A percentile compares a stretch with the other conserved stretches of the same genome.
phyloP scores from a whole-genome alignment of 148 eudicot genomes.

The Vaccinium macrocarpon region DNA sequence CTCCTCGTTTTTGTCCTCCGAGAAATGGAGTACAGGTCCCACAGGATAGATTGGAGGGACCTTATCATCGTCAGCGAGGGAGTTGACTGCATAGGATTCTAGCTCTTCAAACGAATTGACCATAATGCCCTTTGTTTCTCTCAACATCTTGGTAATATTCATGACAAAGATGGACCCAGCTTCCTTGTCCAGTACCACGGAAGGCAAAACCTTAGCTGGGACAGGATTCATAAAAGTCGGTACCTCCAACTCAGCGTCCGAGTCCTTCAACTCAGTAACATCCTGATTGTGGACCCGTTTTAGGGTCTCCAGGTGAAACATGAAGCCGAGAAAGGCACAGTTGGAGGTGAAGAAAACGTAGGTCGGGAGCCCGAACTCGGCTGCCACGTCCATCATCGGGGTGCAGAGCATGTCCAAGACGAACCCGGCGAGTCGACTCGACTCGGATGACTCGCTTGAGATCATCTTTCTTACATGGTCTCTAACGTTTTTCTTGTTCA shows the following conservation, averaged over 20 bases:
- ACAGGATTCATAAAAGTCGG: conserved; percentile 31
- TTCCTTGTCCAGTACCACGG: conserved; percentile 6
- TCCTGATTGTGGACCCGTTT: conserved; percentile 7
- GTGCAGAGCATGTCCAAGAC: too few species aligned
- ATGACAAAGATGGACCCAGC: background rate
- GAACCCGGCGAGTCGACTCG: too few species aligned
- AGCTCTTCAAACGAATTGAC: conserved; percentile 35
- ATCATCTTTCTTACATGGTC: background rate
- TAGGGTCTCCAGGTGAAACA: conserved; percentile 23
- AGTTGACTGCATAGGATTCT: conserved; percentile 19
- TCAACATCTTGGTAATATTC: background rate
- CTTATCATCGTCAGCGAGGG: background rate
- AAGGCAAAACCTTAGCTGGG: conserved; percentile 29
- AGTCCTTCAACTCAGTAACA: conserved; percentile 6
- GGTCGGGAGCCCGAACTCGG: too few species aligned
- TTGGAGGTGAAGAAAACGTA: too few species aligned
- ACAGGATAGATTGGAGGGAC: conserved; percentile 23
- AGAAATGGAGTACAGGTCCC: background rate
- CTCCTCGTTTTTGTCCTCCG: too few species aligned
- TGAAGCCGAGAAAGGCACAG: conserved; percentile 14
- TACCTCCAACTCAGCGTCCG: background rate
- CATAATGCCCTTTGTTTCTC: conserved; percentile 31
- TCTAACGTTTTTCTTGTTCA: too few species aligned
- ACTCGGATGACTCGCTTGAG: background rate
- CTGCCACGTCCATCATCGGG: too few species aligned